phyloP scores from a whole-genome alignment of 73 alveolate genomes.

The Paramecium octaurelia region DNA sequence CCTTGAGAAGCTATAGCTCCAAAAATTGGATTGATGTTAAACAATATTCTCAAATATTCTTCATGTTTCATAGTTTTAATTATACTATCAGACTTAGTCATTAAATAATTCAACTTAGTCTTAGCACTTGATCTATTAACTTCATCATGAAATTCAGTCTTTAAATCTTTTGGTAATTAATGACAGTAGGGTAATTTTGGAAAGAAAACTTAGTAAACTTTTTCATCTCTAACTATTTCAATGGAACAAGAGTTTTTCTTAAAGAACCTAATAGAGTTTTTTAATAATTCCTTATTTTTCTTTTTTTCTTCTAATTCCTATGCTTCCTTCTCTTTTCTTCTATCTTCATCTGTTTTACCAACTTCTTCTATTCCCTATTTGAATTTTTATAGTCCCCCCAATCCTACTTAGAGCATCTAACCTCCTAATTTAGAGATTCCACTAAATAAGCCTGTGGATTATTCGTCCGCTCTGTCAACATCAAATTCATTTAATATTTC shows the following conservation, averaged over 20 bases:
- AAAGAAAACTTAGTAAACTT: neutral
- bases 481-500: conserved; percentile 55
- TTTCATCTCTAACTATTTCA: conserved; percentile 50
- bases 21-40: conserved; percentile 62
- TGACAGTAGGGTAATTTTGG: conserved; percentile 57
- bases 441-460: neutral
- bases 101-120: conserved; percentile 73
- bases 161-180: conserved; percentile 49
- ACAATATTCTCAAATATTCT: conserved; percentile 71
- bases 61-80: conserved; percentile 93
- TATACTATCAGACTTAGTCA: conserved; percentile 77
- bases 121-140: conserved; percentile 84
- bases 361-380: neutral
- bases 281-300: neutral
- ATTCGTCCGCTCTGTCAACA: neutral
- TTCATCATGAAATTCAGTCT: conserved; percentile 70
- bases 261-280: conserved; percentile 58
- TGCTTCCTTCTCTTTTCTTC: neutral
- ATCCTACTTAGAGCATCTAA: conserved; percentile 65
- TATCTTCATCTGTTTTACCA: neutral
- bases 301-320: neutral
- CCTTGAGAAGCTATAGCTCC: conserved; percentile 67
- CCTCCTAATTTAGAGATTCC: conserved; percentile 20
- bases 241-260: conserved; percentile 51
- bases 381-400: conserved; percentile 68